Conservation (phyloP, 2,329 filamentous ascomycete genomes). For the Diaporthe batatas region DNA sequence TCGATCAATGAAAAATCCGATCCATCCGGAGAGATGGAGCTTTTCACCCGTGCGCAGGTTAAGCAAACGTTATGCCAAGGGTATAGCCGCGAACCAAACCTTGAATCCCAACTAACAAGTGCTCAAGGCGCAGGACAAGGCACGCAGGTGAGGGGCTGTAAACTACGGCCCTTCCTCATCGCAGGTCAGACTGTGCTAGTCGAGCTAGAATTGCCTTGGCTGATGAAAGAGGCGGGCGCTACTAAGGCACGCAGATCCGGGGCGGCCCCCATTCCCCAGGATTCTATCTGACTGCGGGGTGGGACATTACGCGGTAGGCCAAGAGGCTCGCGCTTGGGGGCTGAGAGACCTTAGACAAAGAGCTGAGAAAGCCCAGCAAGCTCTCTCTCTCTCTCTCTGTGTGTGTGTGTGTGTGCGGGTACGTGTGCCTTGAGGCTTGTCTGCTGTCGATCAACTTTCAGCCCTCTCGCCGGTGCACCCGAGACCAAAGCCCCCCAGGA, state of each 20-base stretch:
- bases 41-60: background rate
- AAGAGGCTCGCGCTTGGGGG: constrained; percentile 3
- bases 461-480: background rate
- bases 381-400: background rate
- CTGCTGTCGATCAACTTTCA: background rate
- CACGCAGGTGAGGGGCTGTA: background rate
- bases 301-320: constrained; percentile 10
- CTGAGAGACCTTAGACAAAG: background rate
- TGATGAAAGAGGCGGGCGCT: constrained; percentile 27
- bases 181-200: background rate
- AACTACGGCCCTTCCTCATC: background rate
- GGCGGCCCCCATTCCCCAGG: background rate
- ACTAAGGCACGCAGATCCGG: background rate
- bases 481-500: background rate
- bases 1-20: background rate
- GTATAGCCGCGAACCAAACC: background rate
- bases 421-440: background rate
- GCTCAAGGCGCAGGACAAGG: background rate
- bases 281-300: constrained; percentile 19
- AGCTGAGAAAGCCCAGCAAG: background rate
- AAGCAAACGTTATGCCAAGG: constrained; percentile 2
- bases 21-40: background rate
- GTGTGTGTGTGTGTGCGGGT: no score
- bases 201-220: constrained; percentile 14
- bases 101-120: background rate